Conservation (phyloP, 495 filamentous ascomycete genomes). For the Daldinia grandis region DNA sequence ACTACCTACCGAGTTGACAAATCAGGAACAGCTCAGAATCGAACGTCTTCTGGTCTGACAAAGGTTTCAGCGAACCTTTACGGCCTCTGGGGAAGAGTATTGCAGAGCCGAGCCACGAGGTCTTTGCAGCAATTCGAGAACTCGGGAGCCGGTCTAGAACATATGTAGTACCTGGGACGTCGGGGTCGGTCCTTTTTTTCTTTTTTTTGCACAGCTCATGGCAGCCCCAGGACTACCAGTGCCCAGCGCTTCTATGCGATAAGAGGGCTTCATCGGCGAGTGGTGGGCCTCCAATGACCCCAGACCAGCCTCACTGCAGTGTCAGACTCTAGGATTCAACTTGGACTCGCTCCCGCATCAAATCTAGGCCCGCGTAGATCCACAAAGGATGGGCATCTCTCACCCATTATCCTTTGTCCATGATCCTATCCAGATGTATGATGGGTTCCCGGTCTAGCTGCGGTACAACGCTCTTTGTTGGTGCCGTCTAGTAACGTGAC, state of each 20-base stretch:
- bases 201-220: constrained; percentile 31
- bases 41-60: constrained; percentile 41
- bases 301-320: constrained; percentile 28
- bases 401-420: constrained; percentile 28
- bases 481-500: constrained; percentile 39
- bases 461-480: constrained; percentile 27
- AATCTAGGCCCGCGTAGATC: constrained; percentile 40
- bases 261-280: constrained; percentile 26
- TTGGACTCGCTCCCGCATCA: constrained; percentile 22
- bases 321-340: constrained; percentile 34
- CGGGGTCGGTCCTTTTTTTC: constrained; percentile 42
- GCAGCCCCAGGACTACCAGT: constrained; percentile 24
- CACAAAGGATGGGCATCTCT: constrained; percentile 36
- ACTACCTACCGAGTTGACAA: constrained; percentile 30
- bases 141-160: constrained; percentile 38
- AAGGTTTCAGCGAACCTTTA: constrained; percentile 38
- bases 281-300: constrained; percentile 26
- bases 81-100: constrained; percentile 15
- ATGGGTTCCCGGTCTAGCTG: constrained; percentile 20
- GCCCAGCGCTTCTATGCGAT: constrained; percentile 13
- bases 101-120: constrained; percentile 33
- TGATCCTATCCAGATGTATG: constrained; percentile 17
- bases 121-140: constrained; percentile 31
- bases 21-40: constrained; percentile 34
- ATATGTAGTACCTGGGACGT: constrained; percentile 23